Percentiles rank a stretch among this genome's conserved stretches.
These are phyloP conservation scores for Metarhizium guizhouense DNA, from an alignment of 2,329 filamentous ascomycete species.

Conservation along the genomic window DNA sequence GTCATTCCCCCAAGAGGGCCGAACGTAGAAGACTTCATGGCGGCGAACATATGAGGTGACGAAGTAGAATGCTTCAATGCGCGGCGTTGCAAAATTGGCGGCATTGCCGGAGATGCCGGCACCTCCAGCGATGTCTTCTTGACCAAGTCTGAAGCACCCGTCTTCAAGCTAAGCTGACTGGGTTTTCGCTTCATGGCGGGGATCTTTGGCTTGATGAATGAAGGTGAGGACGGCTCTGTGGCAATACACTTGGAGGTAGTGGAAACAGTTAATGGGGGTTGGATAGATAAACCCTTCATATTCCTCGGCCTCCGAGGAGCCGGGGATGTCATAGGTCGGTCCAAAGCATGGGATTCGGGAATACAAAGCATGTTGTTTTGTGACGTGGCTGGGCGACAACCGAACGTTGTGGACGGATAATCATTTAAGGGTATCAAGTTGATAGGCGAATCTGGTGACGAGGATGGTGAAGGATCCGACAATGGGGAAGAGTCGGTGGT, in stretches of 20 bases:
- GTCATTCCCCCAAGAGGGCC: constrained; percentile 55
- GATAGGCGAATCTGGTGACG: constrained; percentile 83
- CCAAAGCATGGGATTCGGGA: constrained; percentile 31
- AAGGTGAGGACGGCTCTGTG: constrained; percentile 62
- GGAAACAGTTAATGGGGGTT: constrained; percentile 45
- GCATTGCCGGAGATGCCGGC: constrained; percentile 44
- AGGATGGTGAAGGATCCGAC: constrained; percentile 83
- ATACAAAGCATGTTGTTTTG: constrained; percentile 27
- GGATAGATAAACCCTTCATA: constrained; percentile 75
- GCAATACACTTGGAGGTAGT: constrained; percentile 40
- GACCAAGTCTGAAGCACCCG: constrained; percentile 50
- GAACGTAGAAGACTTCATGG: constrained; percentile 49
- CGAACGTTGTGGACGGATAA: constrained; percentile 54
- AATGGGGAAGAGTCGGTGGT: constrained; percentile 86
- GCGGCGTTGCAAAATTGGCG: constrained; percentile 52
- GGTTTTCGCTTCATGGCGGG: constrained; percentile 65
- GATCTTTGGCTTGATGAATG: constrained; percentile 72
- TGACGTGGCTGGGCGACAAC: constrained; percentile 28
- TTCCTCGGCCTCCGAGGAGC: constrained; percentile 68
- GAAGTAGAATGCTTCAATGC: constrained; percentile 60
- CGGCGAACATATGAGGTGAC: constrained; percentile 56
- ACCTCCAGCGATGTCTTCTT: constrained; percentile 41
- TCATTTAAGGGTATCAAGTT: constrained; percentile 63
- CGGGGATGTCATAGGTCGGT: constrained; percentile 57
- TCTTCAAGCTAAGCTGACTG: constrained; percentile 70